phyloP scores from a whole-genome alignment of 2,329 filamentous ascomycete genomes.

The Pyricularia sp. region DNA sequence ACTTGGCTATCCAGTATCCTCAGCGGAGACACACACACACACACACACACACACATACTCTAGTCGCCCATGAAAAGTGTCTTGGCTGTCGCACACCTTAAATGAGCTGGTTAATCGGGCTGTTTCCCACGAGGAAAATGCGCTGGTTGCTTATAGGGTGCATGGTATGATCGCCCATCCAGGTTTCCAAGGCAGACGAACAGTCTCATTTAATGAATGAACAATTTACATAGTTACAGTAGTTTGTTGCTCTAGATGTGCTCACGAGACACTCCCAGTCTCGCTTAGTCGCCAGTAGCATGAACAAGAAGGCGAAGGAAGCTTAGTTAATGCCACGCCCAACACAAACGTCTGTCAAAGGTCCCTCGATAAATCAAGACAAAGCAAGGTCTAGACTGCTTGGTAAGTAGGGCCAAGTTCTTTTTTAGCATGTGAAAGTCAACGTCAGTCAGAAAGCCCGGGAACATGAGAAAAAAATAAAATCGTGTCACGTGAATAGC shows the following conservation, averaged over 20 bases:
- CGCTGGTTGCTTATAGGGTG: neutral
- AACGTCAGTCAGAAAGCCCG: neutral
- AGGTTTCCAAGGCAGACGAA: neutral
- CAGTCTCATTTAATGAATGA: neutral
- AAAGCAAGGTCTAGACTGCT: neutral
- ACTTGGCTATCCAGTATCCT: neutral
- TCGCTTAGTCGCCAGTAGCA: neutral
- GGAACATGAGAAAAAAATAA: neutral
- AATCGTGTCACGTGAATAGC: neutral
- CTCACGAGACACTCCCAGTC: neutral
- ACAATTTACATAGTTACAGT: neutral
- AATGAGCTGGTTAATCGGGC: neutral
- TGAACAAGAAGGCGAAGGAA: neutral
- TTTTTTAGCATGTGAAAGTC: neutral
- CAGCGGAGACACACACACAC: neutral
- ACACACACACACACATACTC: neutral
- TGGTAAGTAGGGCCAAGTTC: neutral
- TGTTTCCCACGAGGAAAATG: neutral
- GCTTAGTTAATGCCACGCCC: neutral
- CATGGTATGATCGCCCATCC: neutral
- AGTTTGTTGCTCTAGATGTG: neutral
- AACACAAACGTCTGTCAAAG: neutral
- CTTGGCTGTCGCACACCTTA: neutral
- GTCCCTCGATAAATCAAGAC: neutral
- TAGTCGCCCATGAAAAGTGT: neutral